Percentiles rank a stretch among this genome's conserved stretches.
phyloP scores from a whole-genome alignment of 2,329 filamentous ascomycete species.

The Teratosphaeria destructans region DNA sequence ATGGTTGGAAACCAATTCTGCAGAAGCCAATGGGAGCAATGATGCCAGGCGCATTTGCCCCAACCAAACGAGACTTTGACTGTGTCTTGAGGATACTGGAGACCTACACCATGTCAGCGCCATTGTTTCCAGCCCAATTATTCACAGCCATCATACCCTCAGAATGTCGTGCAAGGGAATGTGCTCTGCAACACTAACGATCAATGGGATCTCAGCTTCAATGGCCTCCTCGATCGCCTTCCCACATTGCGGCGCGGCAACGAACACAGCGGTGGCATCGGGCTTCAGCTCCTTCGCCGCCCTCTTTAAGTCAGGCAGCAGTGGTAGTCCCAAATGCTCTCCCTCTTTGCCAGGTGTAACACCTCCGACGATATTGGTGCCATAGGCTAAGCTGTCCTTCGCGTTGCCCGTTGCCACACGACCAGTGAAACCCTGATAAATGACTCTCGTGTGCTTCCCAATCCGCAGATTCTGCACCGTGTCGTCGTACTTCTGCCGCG shows the following conservation, averaged over 20 bases:
- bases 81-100: slow-evolving; percentile 63
- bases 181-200: slow-evolving; percentile 71
- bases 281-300: slow-evolving; percentile 62
- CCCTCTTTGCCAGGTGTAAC: slow-evolving; percentile 61
- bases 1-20: slow-evolving; percentile 64
- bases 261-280: slow-evolving; percentile 70
- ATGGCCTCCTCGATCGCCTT: slow-evolving; percentile 70
- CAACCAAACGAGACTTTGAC: slow-evolving; percentile 60
- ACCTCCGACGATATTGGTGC: slow-evolving; percentile 70
- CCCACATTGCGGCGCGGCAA: slow-evolving; percentile 63
- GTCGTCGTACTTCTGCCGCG: slow-evolving; percentile 42
- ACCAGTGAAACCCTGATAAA: slow-evolving; percentile 64
- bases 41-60: slow-evolving; percentile 73
- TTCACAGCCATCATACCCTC: slow-evolving; percentile 37
- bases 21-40: slow-evolving; percentile 63
- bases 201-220: slow-evolving; percentile 64
- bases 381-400: slow-evolving; percentile 64
- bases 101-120: slow-evolving; percentile 28
- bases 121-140: background rate
- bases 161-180: slow-evolving; percentile 70
- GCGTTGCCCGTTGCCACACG: slow-evolving; percentile 63
- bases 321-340: slow-evolving; percentile 62
- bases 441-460: slow-evolving; percentile 53
- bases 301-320: slow-evolving; percentile 57
- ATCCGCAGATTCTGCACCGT: slow-evolving; percentile 59